Evolutionary conservation across 768 basidiomycete species (phyloP), one percentile per base, ranked within the genome.

Genomic region (Polyporus arcularius): DNA sequence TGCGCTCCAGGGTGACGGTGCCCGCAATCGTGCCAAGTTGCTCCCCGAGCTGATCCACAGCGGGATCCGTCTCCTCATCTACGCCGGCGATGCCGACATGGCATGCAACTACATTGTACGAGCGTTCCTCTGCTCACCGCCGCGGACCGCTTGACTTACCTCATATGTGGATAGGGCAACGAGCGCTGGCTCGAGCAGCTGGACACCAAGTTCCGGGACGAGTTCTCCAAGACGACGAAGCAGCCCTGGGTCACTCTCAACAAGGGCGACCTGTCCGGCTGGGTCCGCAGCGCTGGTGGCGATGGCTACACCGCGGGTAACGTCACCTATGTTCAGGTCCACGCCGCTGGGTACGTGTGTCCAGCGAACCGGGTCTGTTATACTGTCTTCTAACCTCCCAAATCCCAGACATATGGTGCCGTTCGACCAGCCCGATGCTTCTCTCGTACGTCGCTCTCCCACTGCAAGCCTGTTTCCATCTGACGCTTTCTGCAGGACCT

Each of bases 21-120:
- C 90, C 81, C 92, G 88, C 70, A 89, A 97, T 73, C 86, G 87
- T 35, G 90, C 93, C 0, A 73, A 76, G 35, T 80, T 97, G 10
- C 78, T 98, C 10, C 89, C 92, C 2, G 86, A 90, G 45, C 79
- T 99, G 40, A 78, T 99, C 47, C 82, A 94, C 52, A 84, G 86
- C 41, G 96, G 94, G 5, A 80, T 99, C 40, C 78, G 92, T 56
- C 75, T 99, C 46, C 76, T 98, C 32, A 86, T 98, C 45, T 98
- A 97, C 69, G 94, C 95, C 60, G 95, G 91, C 18, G 88, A 90
- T 64, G 90, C 91, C 81, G 93, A 95, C 73, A 85, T 87, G 80
- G 89, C 92, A 89, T 96, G 94, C 80, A 94, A 95, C 75, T 90
- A 82, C 67, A 82, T 91, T 30, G 89, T 85, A 64, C 61, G 82